Evolutionary conservation across 2,329 filamentous ascomycete genomes (phyloP), one percentile per base, ranked within the genome.

Genomic region (Colletotrichum somersetense): DNA sequence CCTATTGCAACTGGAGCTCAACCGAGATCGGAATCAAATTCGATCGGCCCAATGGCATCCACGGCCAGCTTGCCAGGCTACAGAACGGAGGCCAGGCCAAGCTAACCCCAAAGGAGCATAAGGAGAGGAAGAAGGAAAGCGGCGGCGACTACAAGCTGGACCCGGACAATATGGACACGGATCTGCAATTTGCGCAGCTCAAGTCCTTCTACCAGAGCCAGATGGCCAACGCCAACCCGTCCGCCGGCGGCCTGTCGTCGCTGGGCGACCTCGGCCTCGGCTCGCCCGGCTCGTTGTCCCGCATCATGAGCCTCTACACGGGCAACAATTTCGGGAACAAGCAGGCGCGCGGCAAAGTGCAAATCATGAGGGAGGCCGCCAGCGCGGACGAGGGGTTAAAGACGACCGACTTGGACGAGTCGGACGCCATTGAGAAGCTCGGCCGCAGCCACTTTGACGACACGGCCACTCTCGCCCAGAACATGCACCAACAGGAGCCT

Each of bases 1-100:
- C 91, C 63, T 97, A 97, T 82, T 99, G 96, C 84, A 91, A 93
- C 81, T 99, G 96, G 96, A 94, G 90, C 74, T 96, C 95, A 1
- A 88, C 92, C 64, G 96, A 99, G 79, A 93, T 97, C 53, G 94
- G 93, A 48, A 91, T 99, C 80, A 91, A 93, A 77, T 97, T 99
- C 79, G 94, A 96, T 77, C 95, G 96, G 77, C 91, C 93, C 12
- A 96, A 93, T 71, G 94, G 94, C 73, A 95, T 99, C 73, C 92
- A 93, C 75, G 87, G 89, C 38, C 96, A 99, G 80, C 85, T 97
- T 11, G 84, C 91, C 48, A 92, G 91, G 76, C 82, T 96, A 68
- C 90, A 90, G 52, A 90, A 91, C 74, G 89, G 89, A 44, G 89
- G 89, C 7, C 80, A 84, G 52, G 81, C 84, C 3, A 85, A 86